Evolutionary conservation across 805 yeast species (phyloP).

Genomic region (Saccharomycopsis fodiens): DNA sequence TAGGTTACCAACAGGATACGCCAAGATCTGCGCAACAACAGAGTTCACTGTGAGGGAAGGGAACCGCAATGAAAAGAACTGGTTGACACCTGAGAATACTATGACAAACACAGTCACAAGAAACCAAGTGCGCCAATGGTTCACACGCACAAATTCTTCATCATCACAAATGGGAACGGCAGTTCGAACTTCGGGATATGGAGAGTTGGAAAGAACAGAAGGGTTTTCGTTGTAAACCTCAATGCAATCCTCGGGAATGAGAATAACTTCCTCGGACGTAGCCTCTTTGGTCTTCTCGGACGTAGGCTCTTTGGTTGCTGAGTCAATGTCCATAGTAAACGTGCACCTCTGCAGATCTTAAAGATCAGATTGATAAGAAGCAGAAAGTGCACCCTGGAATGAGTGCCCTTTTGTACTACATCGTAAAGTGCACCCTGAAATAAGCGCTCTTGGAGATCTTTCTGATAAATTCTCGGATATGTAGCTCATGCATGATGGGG

Average conservation of each 20-base stretch:
- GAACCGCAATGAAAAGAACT: constrained; percentile 49
- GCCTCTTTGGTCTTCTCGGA: too few species aligned
- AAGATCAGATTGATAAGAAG: too few species aligned
- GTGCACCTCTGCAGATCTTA: too few species aligned
- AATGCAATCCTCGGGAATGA: constrained; percentile 17
- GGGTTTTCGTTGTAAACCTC: constrained; percentile 8
- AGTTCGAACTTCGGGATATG: constrained; percentile 49
- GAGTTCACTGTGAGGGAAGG: constrained; percentile 46
- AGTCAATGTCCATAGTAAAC: too few species aligned
- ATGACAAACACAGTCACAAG: constrained; percentile 46
- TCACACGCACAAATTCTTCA: constrained; percentile 35
- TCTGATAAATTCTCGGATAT: too few species aligned
- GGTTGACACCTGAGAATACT: constrained; percentile 51
- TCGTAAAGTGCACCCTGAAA: too few species aligned
- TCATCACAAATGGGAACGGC: constrained; percentile 51
- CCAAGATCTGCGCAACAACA: constrained; percentile 49
- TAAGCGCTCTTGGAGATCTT: too few species aligned
- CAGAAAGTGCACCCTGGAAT: too few species aligned
- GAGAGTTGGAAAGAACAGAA: constrained; percentile 10
- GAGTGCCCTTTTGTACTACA: too few species aligned
- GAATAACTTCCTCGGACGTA: too few species aligned
- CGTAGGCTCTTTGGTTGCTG: too few species aligned
- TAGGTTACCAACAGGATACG: constrained; percentile 49
- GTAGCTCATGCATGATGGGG: too few species aligned
- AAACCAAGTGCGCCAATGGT: constrained; percentile 49